Evolutionary conservation across 2,329 filamentous ascomycete genomes (phyloP), one percentile per base, ranked within the genome.

Genomic region (Diaporthe velutina): DNA sequence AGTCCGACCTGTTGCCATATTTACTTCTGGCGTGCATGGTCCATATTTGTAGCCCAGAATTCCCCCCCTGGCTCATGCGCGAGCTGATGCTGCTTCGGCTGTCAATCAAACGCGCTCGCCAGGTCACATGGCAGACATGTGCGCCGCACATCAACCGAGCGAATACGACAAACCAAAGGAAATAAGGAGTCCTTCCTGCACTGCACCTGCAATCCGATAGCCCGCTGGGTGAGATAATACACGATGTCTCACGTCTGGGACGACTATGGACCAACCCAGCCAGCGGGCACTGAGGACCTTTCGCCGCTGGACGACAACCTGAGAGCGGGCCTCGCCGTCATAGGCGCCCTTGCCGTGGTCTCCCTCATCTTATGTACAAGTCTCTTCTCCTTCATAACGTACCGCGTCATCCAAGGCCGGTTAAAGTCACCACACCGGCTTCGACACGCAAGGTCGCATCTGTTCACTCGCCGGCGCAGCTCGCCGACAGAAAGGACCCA

Each of bases 301-400:
- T 48, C 38, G 25, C 71, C 71, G 15, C n/a, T 73, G 19, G 50
- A 30, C 22, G 58, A 66, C 48, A 33, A 55, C 22, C 60, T 73
- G 13, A 40, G 48, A 28, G 38, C 22, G 19, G 71, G 71, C 5
- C 71, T 73, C 25, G 42, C 61, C 19, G 28, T 67, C 28, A 73
- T 73, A 33, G 71, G 71, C 35, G 35, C 45, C 2, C 42, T 73
- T 12, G 60, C 71, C 25, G 60, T 67, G 2, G 12, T 67, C 35
- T 73, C 71, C 1, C 45, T 73, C 3, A 68, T 67, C 7, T 30
- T 73, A 5, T 73, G 71, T 50, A 67, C 71, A 13, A 55, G 58
- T 25, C 35, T 73, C 2, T 73, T 73, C 38, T 58, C 64, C 19
- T 73, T 73, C 38, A 73, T 73, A 13, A 73, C 58, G 12, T 73